Conservation (phyloP, 768 basidiomycete species). For the Podaxis sp. region DNA sequence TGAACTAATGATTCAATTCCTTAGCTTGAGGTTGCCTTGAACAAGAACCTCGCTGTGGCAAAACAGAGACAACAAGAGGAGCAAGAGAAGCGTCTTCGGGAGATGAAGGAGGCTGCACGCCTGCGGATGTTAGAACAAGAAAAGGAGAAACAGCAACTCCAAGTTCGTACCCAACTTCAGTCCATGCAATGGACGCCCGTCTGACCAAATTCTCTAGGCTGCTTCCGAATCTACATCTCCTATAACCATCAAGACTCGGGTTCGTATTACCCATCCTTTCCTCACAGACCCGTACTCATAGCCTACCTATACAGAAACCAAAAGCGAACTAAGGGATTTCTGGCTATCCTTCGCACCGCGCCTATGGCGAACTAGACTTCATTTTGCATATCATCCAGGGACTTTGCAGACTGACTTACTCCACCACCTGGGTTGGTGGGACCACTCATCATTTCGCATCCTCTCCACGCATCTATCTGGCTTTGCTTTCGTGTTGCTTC, state of each 20-base stretch:
- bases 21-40: constrained; percentile 65
- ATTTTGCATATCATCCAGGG: constrained; percentile 5
- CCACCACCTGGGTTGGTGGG: constrained; percentile 6
- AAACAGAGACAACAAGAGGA: constrained; percentile 31
- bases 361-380: constrained; percentile 2
- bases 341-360: not conserved
- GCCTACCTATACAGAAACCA: constrained; percentile 6
- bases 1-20: constrained; percentile 13
- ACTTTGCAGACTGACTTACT: constrained; percentile 10
- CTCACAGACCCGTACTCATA: not conserved
- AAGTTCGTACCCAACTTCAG: not conserved
- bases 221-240: constrained; percentile 7
- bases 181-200: not conserved
- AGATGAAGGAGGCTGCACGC: constrained; percentile 9
- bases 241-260: constrained; percentile 13
- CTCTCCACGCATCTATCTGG: not conserved
- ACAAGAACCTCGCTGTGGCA: constrained; percentile 37
- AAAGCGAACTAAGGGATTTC: constrained; percentile 7
- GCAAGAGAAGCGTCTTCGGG: not conserved
- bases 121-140: constrained; percentile 4
- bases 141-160: not conserved
- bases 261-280: constrained; percentile 4
- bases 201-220: not conserved
- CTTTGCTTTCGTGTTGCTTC: constrained; percentile 5
- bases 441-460: not conserved